Evolutionary conservation across 495 filamentous ascomycete species (phyloP), one percentile per base, ranked within the genome.

Genomic region (Baudoinia panamericana): DNA sequence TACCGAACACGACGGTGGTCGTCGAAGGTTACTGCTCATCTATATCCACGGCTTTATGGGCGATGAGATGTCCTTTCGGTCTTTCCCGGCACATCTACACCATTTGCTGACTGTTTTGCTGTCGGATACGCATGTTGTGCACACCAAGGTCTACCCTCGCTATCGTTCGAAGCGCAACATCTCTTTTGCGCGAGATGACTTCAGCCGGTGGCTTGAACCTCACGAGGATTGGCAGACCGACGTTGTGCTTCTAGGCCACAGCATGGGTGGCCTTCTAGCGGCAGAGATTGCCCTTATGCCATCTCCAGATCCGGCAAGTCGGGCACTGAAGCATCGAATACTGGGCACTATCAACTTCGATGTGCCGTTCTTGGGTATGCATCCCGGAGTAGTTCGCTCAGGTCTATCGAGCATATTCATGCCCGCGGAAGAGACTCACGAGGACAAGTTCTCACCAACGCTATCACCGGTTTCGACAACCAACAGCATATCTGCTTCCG

Each of bases 21-120:
- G 68, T n/a, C 59, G 86, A 41, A 80, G 62, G 21, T 65, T 96
- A 10, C 66, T 96, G 1, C 50, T 94, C 8, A 61, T 96, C 17
- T 94, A 84, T 55, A 76, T 96, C 51, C 48, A 51, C 62, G 88
- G 88, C 30, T 95, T 94, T 63, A 83, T 86, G 73, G 88, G 88
- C 20, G 79, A 80, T 34, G 84, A 92, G 59, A 78, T 77, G 12
- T 87, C 80, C 46, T 96, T 96, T 52, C 76, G 79, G 43, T 78
- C 76, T 20, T 88, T 94, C 46, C 88, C 88, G 1, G 78, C 78
- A 4, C 85, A 96, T 59, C 70, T 94, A 0, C 88, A 96, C 61
- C 71, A 75, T 54, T 63, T 83, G 17, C 63, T 93, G 23, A 76
- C 76, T n/a, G 60, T 69, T 2, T 67, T 73, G 0, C 56, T 94